phyloP scores from a whole-genome alignment of 192 early-diverging fungal genomes.

The Oehlia diaphana region DNA sequence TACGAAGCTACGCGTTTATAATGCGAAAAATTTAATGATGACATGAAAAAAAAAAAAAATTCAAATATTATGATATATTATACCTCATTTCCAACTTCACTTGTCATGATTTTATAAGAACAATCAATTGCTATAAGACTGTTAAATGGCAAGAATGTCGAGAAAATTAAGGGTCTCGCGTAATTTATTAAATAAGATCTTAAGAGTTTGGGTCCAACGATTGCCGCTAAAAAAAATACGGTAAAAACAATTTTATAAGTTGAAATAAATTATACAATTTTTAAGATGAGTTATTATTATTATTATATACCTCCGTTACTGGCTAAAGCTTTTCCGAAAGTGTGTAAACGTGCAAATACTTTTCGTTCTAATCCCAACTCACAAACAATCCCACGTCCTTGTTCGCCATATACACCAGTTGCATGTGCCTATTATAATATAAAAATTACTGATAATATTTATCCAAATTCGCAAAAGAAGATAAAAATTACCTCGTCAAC shows the following conservation, averaged over 20 bases:
- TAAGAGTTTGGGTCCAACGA: conserved; percentile 62
- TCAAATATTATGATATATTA: neutral
- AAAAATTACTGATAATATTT: neutral
- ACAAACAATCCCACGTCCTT: conserved; percentile 68
- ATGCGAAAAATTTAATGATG: conserved; percentile 13
- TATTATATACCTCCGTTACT: conserved; percentile 67
- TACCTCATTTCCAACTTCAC: conserved; percentile 55
- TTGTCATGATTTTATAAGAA: conserved; percentile 62
- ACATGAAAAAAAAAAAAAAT: neutral
- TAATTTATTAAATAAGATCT: conserved; percentile 80
- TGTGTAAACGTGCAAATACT: conserved; percentile 77
- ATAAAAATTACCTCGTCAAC: conserved; percentile 69
- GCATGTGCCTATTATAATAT: conserved; percentile 63
- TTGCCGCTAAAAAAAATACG: conserved; percentile 51
- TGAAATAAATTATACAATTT: neutral
- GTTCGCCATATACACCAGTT: conserved; percentile 70
- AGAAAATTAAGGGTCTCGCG: conserved; percentile 77
- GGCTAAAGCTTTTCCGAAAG: conserved; percentile 83
- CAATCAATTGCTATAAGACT: conserved; percentile 64
- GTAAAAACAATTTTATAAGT: neutral
- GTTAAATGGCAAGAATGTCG: conserved; percentile 71
- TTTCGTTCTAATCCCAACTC: conserved; percentile 60
- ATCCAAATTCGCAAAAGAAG: neutral
- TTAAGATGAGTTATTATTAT: neutral
- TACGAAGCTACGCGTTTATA: conserved; percentile 43